Percentiles rank a stretch among this genome's conserved stretches.
Evolutionary conservation across 306 rosid species (phyloP).

Genomic region (Lathyrus aphaca): DNA sequence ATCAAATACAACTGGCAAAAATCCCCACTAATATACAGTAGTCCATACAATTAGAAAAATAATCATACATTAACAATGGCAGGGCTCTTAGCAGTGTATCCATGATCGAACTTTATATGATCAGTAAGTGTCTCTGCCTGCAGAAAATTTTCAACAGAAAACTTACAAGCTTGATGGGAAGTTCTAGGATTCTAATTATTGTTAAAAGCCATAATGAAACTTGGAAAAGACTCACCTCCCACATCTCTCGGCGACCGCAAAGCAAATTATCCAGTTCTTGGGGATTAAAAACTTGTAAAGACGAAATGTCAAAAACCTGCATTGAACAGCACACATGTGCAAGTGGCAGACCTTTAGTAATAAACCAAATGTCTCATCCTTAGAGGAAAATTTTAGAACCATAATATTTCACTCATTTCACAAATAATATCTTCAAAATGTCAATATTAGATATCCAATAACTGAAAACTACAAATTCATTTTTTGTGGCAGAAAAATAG

Average conservation of each 20-base stretch:
- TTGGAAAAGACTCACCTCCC: conserved; percentile 65
- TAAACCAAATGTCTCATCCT: no score
- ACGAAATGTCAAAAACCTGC: conserved; percentile 87
- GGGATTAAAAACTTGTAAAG: conserved; percentile 86
- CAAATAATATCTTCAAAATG: not conserved
- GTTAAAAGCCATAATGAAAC: not conserved
- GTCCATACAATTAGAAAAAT: conserved; percentile 18
- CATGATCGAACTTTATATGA: conserved; percentile 97
- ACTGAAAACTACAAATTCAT: not conserved
- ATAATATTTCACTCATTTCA: no score
- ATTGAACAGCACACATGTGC: conserved; percentile 23
- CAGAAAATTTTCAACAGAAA: conserved; percentile 36
- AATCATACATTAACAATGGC: conserved; percentile 81
- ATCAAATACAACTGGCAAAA: conserved; percentile 22
- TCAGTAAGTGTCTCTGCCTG: conserved; percentile 92
- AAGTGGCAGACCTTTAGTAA: conserved; percentile 23
- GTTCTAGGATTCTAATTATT: conserved; percentile 20
- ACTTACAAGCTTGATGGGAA: not conserved
- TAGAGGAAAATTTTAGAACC: no score
- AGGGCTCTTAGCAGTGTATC: conserved; percentile 95
- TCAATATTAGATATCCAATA: not conserved
- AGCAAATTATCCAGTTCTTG: conserved; percentile 91
- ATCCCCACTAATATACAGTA: conserved; percentile 1
- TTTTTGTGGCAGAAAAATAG: not conserved
- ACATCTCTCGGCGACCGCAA: conserved; percentile 94